Evolutionary conservation across 441 rosid species (phyloP).

Genomic region (Dalechampia spathulata): DNA sequence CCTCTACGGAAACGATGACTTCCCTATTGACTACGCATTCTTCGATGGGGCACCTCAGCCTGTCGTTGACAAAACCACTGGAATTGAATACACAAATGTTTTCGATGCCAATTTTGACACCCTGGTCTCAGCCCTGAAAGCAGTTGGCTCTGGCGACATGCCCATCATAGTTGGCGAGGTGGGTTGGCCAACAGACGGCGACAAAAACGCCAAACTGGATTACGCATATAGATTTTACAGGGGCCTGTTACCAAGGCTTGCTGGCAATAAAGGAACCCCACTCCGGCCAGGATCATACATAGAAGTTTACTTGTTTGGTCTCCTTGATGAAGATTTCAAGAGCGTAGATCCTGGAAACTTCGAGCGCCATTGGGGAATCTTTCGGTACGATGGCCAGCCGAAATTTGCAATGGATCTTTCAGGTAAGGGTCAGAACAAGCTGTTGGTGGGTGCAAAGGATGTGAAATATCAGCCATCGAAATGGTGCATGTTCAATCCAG

Average conservation of each 20-base stretch:
- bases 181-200: no score
- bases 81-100: slow-evolving; percentile 59
- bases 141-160: slow-evolving; percentile 45
- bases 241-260: slow-evolving; percentile 65
- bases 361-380: slow-evolving; percentile 97
- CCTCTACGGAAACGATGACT: slow-evolving; percentile 63
- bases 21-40: slow-evolving; percentile 83
- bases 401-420: slow-evolving; percentile 55
- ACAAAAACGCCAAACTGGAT: slow-evolving; percentile 52
- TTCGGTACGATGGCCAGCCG: slow-evolving; percentile 72
- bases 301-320: slow-evolving; percentile 70
- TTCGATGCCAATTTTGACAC: slow-evolving; percentile 89
- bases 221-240: slow-evolving; percentile 64
- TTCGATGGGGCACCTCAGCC: slow-evolving; percentile 57
- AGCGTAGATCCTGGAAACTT: slow-evolving; percentile 77
- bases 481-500: slow-evolving; percentile 77
- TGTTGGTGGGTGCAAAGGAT: slow-evolving; percentile 41
- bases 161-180: slow-evolving; percentile 82
- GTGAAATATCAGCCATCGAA: slow-evolving; percentile 48
- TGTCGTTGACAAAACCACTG: slow-evolving; percentile 37
- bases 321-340: slow-evolving; percentile 85
- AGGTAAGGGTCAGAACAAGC: slow-evolving; percentile 61
- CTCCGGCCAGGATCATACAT: slow-evolving; percentile 57
- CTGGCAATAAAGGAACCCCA: slow-evolving; percentile 61
- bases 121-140: slow-evolving; percentile 56